phyloP scores from a whole-genome alignment of 805 yeast species.

The Teunomyces atbi region DNA sequence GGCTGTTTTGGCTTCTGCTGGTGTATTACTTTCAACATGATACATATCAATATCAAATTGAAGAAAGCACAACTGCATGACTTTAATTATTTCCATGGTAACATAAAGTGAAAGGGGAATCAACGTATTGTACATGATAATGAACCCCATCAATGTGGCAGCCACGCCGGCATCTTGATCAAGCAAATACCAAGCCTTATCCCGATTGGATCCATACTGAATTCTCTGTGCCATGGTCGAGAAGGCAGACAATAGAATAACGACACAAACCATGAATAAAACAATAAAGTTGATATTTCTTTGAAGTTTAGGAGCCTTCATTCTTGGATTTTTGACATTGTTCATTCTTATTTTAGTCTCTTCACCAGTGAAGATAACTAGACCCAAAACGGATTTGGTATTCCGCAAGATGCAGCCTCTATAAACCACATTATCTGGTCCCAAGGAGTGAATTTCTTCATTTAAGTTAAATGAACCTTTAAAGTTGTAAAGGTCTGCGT shows the following conservation, averaged over 20 bases:
- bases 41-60: conserved; percentile 96
- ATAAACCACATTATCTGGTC: conserved; percentile 80
- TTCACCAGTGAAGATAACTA: conserved; percentile 91
- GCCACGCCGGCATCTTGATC: conserved; percentile 79
- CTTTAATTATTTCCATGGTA: conserved; percentile 93
- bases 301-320: conserved; percentile 92
- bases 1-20: conserved; percentile 93
- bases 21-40: conserved; percentile 77
- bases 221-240: conserved; percentile 78
- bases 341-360: conserved; percentile 96
- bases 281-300: conserved; percentile 79
- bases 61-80: conserved; percentile 75
- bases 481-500: conserved; percentile 84
- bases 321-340: conserved; percentile 83
- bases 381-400: conserved; percentile 69
- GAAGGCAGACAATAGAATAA: conserved; percentile 68
- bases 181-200: conserved; percentile 67
- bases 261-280: conserved; percentile 82
- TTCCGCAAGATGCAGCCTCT: conserved; percentile 90
- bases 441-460: conserved; percentile 52
- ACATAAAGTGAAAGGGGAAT: conserved; percentile 94
- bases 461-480: conserved; percentile 66
- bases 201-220: conserved; percentile 38
- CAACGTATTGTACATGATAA: conserved; percentile 95
- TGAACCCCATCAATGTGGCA: conserved; percentile 90